These are phyloP conservation scores for Geotrichum aggregatum DNA, from an alignment of 1,139 yeast genomes.

Conservation along the genomic window DNA sequence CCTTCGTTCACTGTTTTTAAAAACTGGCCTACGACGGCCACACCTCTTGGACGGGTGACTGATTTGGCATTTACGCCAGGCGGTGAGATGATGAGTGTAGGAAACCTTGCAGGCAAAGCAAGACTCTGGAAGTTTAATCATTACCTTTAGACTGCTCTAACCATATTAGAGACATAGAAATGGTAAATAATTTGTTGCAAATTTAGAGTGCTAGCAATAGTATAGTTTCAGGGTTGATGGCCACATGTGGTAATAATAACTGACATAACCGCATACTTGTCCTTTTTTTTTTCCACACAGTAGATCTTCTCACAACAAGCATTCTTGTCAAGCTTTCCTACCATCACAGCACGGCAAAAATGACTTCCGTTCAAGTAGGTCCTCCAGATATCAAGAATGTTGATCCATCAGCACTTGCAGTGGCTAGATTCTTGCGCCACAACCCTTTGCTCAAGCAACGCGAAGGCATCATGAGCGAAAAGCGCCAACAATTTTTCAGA, in stretches of 20 bases:
- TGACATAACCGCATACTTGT: conserved; percentile 8
- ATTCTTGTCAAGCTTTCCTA: neutral
- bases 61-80: conserved; percentile 76
- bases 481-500: conserved; percentile 36
- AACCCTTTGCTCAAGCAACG: conserved; percentile 68
- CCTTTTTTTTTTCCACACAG: conserved; percentile 15
- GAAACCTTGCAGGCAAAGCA: conserved; percentile 86
- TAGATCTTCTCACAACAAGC: no score
- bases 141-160: conserved; percentile 41
- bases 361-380: conserved; percentile 33
- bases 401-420: conserved; percentile 49
- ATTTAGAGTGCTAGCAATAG: neutral
- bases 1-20: conserved; percentile 83
- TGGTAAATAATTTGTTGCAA: conserved; percentile 2
- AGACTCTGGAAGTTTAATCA: conserved; percentile 87
- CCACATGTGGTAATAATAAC: neutral
- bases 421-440: conserved; percentile 70
- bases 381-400: conserved; percentile 38
- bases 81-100: conserved; percentile 79
- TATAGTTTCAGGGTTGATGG: neutral
- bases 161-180: neutral
- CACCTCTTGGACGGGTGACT: conserved; percentile 92
- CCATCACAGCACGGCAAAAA: conserved; percentile 12
- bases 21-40: conserved; percentile 97
- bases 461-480: conserved; percentile 68